These are phyloP conservation scores for Pouteria glomerata DNA, from an alignment of 148 eudicot genomes.

Conservation along the genomic window DNA sequence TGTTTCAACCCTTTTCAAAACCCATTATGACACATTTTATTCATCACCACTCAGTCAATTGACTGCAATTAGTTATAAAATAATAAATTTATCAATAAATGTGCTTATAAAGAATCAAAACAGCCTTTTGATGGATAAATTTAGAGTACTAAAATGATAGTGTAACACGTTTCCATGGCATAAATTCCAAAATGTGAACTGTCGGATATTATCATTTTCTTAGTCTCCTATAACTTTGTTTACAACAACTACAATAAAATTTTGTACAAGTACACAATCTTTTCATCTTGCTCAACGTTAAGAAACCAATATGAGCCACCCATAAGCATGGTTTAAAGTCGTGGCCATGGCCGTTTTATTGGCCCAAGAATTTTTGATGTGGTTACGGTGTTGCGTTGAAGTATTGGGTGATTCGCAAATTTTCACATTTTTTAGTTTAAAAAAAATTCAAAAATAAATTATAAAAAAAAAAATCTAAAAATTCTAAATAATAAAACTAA, in stretches of 20 bases:
- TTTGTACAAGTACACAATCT: background rate
- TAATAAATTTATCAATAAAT: background rate
- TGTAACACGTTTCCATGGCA: background rate
- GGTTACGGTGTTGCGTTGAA: too few relatives aligned
- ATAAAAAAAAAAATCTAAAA: too few relatives aligned
- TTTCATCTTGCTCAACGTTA: background rate
- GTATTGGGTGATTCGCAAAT: too few relatives aligned
- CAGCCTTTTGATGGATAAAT: background rate
- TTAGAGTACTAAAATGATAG: background rate
- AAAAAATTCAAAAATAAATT: too few relatives aligned
- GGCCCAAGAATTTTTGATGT: too few relatives aligned
- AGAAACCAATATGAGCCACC: too few relatives aligned
- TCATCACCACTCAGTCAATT: background rate
- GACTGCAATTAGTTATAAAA: background rate
- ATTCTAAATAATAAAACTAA: too few relatives aligned
- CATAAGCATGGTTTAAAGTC: too few relatives aligned
- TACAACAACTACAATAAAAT: background rate
- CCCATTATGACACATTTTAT: too few relatives aligned
- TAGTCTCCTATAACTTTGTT: background rate
- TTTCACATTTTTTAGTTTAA: too few relatives aligned
- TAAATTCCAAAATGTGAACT: background rate
- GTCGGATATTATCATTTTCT: background rate
- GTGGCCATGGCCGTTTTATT: too few relatives aligned
- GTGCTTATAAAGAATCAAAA: background rate
- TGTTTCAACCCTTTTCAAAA: too few relatives aligned